phyloP scores from a whole-genome alignment of 805 yeast genomes.

The Saturnispora halmiae region DNA sequence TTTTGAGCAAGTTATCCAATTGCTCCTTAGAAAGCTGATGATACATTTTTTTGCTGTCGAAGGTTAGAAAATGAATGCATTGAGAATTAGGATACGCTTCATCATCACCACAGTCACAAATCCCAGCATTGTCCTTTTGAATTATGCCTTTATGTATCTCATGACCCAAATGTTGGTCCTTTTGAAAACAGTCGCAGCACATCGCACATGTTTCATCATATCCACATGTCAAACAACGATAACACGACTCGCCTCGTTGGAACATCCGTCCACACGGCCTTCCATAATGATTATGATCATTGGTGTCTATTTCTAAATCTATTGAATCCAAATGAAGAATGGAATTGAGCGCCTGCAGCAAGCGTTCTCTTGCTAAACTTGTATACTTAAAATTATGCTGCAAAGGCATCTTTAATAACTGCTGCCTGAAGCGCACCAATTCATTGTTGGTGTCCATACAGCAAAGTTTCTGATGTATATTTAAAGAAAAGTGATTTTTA shows the following conservation, averaged over 20 bases:
- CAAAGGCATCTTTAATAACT: conserved; percentile 9
- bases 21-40: conserved; percentile 34
- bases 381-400: conserved; percentile 11
- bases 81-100: conserved; percentile 63
- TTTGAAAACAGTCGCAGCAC: conserved; percentile 67
- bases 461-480: too few relatives aligned
- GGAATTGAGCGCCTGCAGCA: conserved; percentile 5
- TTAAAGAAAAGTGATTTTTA: neutral
- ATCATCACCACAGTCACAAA: conserved; percentile 83
- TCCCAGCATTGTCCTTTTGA: conserved; percentile 62
- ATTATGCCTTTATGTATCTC: conserved; percentile 55
- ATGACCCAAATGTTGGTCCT: conserved; percentile 64
- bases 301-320: conserved; percentile 19
- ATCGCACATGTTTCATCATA: conserved; percentile 78
- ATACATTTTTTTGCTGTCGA: conserved; percentile 1
- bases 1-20: conserved; percentile 27
- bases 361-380: conserved; percentile 3
- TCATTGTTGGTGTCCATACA: conserved; percentile 3
- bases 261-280: conserved; percentile 70
- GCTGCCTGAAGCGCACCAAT: conserved; percentile 2
- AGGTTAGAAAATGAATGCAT: conserved; percentile 36
- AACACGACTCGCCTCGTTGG: conserved; percentile 71
- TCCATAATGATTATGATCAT: conserved; percentile 39
- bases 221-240: conserved; percentile 67
- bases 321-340: conserved; percentile 1